Conservation (phyloP, 2,329 filamentous ascomycete genomes). For the Diaporthe sp. region DNA sequence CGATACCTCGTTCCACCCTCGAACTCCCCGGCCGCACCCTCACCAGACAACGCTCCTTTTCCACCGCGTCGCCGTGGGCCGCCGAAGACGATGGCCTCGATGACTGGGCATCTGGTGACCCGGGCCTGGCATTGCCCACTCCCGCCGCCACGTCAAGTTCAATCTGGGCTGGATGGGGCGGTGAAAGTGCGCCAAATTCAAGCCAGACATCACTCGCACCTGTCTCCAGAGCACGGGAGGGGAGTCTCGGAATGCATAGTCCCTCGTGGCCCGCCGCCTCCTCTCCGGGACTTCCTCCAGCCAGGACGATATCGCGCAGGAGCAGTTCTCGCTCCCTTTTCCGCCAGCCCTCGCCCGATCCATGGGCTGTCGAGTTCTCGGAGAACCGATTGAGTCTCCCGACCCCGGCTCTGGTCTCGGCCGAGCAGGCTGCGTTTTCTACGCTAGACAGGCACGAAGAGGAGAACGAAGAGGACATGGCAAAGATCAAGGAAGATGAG, state of each 20-base stretch:
- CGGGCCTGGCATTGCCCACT: constrained; percentile 44
- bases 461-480: constrained; percentile 22
- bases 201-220: constrained; percentile 47
- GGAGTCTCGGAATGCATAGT: constrained; percentile 51
- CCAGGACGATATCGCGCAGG: constrained; percentile 42
- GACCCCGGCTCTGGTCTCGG: constrained; percentile 35
- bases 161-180: constrained; percentile 50
- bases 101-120: constrained; percentile 54
- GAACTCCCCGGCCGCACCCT: constrained; percentile 51
- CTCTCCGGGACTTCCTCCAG: constrained; percentile 51
- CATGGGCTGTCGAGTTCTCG: constrained; percentile 56
- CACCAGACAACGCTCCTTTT: constrained; percentile 46
- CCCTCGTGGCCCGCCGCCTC: constrained; percentile 57
- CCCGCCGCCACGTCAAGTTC: constrained; percentile 41
- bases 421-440: constrained; percentile 39
- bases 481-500: constrained; percentile 4
- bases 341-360: constrained; percentile 57
- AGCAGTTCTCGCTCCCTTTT: constrained; percentile 41
- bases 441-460: constrained; percentile 38
- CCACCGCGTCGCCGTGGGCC: constrained; percentile 57
- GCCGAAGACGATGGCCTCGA: constrained; percentile 55
- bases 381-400: constrained; percentile 35
- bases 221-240: constrained; percentile 48
- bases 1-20: constrained; percentile 55
- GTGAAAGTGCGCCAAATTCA: constrained; percentile 41